A percentile compares a stretch with the other conserved stretches of the same genome.
phyloP scores from a whole-genome alignment of 1,139 yeast genomes.

The Torulaspora globosa region DNA sequence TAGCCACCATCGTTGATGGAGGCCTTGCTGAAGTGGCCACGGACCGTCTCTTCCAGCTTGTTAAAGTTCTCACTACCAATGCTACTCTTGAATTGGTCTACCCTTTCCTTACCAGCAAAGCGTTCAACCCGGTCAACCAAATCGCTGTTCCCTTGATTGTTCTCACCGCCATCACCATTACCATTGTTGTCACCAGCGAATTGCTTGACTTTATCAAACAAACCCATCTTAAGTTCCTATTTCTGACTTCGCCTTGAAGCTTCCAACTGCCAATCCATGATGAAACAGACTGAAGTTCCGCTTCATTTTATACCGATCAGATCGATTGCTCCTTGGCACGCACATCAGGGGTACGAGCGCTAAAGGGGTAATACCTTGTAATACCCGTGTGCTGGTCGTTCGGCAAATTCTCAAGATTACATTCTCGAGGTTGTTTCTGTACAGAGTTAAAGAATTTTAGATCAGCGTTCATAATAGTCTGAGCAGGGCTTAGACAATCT shows the following conservation, averaged over 20 bases:
- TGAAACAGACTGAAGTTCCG: neutral
- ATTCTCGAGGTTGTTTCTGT: neutral
- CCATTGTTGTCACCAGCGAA: slow-evolving; percentile 14
- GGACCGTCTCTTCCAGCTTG: slow-evolving; percentile 27
- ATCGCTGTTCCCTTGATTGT: slow-evolving; percentile 17
- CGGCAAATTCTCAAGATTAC: neutral
- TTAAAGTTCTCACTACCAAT: slow-evolving; percentile 31
- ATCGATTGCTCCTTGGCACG: neutral
- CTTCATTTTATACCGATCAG: neutral
- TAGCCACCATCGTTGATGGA: slow-evolving; percentile 22
- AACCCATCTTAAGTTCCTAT: slow-evolving; percentile 32
- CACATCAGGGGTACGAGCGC: neutral
- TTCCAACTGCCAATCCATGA: neutral
- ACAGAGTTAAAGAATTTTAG: no score
- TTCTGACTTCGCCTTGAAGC: neutral
- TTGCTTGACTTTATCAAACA: slow-evolving; percentile 34
- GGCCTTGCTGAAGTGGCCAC: slow-evolving; percentile 28
- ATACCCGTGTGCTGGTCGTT: neutral
- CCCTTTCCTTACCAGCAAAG: slow-evolving; percentile 27
- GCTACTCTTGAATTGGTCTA: slow-evolving; percentile 23
- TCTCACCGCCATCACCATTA: slow-evolving; percentile 5
- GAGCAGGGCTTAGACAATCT: no score
- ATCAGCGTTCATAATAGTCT: no score
- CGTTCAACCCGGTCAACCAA: slow-evolving; percentile 26
- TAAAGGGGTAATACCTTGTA: neutral